Evolutionary conservation across 768 basidiomycete genomes (phyloP).

Genomic region (Exidia glandulosa): DNA sequence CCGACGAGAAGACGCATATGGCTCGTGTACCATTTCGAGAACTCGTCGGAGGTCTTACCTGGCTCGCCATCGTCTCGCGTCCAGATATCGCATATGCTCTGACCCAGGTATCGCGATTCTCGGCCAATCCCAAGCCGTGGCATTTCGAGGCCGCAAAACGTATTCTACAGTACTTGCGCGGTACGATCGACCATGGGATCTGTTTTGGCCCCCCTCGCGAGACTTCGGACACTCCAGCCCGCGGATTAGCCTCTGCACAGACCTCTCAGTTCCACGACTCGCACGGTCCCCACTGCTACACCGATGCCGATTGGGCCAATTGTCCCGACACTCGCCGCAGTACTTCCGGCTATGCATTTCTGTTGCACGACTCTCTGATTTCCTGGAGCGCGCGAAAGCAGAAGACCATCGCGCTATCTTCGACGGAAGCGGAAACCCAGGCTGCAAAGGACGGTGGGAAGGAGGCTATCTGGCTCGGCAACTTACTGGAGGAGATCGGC

Average conservation of each 20-base stretch:
- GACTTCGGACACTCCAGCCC: no score
- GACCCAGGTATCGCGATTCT: conserved; percentile 1
- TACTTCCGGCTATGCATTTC: conserved; percentile 1
- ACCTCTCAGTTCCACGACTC: not conserved
- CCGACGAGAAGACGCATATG: not conserved
- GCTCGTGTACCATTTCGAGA: not conserved
- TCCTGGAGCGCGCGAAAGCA: conserved; percentile 11
- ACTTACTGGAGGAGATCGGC: conserved; percentile 3
- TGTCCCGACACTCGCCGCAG: conserved; percentile 1
- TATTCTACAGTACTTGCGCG: conserved; percentile 1
- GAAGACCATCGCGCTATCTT: conserved; percentile 9
- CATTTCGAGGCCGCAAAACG: conserved; percentile 1
- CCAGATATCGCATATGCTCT: conserved; percentile 4
- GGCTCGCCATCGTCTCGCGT: conserved; percentile 1
- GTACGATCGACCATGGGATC: not conserved
- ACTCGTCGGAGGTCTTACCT: conserved; percentile 4
- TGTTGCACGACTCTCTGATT: conserved; percentile 5
- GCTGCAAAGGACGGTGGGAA: not conserved
- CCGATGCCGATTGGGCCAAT: conserved; percentile 1
- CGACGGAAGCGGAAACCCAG: conserved; percentile 9
- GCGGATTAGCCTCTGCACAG: no score
- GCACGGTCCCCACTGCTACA: not conserved
- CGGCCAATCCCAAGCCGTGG: not conserved
- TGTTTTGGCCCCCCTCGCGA: not conserved
- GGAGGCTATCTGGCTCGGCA: conserved; percentile 3